phyloP scores from a whole-genome alignment of 257 asterid genomes.

The Petrea volubilis region DNA sequence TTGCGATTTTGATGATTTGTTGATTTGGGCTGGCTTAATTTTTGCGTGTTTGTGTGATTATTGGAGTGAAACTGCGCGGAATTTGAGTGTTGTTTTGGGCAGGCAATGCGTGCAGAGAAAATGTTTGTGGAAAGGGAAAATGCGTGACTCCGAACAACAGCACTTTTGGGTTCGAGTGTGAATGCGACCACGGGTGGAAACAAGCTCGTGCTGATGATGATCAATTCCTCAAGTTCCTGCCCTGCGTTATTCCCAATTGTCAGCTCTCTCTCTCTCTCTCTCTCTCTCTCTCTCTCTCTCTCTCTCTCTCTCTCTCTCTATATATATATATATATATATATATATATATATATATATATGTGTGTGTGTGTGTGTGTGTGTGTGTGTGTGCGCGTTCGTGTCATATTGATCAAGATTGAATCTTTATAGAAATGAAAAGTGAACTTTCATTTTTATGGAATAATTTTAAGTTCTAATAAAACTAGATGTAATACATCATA shows the following conservation, averaged over 20 bases:
- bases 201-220: slow-evolving; percentile 51
- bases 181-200: slow-evolving; percentile 71
- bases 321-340: too few species aligned
- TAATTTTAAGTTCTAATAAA: too few species aligned
- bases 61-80: not conserved
- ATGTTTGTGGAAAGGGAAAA: slow-evolving; percentile 68
- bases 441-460: too few species aligned
- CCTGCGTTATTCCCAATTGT: slow-evolving; percentile 85
- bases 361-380: too few species aligned
- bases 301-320: too few species aligned
- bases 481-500: too few species aligned
- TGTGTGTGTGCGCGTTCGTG: too few species aligned
- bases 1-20: slow-evolving; percentile 6
- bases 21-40: not conserved
- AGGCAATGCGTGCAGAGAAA: slow-evolving; percentile 46
- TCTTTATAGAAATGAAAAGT: too few species aligned
- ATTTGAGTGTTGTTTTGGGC: not conserved
- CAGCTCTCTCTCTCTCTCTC: slow-evolving; percentile 28
- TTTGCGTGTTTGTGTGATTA: not conserved
- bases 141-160: slow-evolving; percentile 45
- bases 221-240: slow-evolving; percentile 46
- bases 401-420: too few species aligned
- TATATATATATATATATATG: too few species aligned
- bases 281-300: not conserved
- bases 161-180: slow-evolving; percentile 57